Evolutionary conservation across 306 rosid genomes (phyloP), one percentile per base, ranked within the genome.

Genomic region (Lathyrus sativus): DNA sequence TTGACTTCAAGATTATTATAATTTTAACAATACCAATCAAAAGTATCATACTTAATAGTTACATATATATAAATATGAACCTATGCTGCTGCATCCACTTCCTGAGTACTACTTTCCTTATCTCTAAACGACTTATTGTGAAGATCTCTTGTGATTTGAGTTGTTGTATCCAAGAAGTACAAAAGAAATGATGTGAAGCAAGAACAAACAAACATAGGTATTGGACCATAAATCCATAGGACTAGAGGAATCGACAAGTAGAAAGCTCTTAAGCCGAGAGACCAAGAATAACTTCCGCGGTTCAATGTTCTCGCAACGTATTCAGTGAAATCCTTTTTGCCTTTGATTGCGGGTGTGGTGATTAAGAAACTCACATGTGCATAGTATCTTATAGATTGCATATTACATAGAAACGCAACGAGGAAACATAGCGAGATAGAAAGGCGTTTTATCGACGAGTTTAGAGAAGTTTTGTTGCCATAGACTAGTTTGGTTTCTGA

Each of bases 211-310:
- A 93, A 70, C 97, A 93, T 93, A 56, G 95, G 95, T 28, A 93
- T 88, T 26, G 99, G 96, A 3, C 97, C 97, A 73, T 88, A 90
- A 50, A 88, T 88, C 99, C 96, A 93, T 1, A 90, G 88, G 72
- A 93, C 85, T 74, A 90, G 95, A 58, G 99, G 88, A 75, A 93
- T 69, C 41, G 99, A 90, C 61, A 86, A 19, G 79, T 88, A 93
- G 76, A 90, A 93, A 12, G 99, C 89, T 68, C 99, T 60, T 69
- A 93, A 56, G 5, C 99, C 97, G 6, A 93, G 87, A 11, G 99
- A 85, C 97, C 99, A 93, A 79, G 91, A 83, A 67, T 55, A 9
- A 78, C 97, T 88, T 49, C 90, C 99, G 15, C 92, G 81, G 76
- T 88, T 90, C 85, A 93, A 81, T 70, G 78, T 79, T 73, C 83